Percentiles rank a stretch among this genome's conserved stretches.
phyloP scores from a whole-genome alignment of 176 grass and related monocot species.

The Hordeum marinum region DNA sequence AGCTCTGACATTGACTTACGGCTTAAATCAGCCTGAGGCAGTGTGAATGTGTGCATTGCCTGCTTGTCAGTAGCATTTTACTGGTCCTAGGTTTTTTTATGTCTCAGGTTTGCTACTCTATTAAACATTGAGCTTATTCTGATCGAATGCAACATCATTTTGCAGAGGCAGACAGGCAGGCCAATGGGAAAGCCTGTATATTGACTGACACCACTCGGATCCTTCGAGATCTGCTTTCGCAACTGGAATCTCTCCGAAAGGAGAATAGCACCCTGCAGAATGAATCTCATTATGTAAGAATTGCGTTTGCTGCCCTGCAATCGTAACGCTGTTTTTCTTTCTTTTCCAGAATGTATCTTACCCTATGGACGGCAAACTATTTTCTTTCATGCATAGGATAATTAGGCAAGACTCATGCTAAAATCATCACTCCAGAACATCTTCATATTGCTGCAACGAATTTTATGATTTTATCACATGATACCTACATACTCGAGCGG shows the following conservation, averaged over 20 bases:
- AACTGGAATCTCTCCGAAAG: slow-evolving; percentile 61
- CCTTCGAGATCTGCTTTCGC: slow-evolving; percentile 54
- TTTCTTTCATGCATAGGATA: not conserved
- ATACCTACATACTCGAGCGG: not conserved
- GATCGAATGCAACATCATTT: slow-evolving; percentile 6
- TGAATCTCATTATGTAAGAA: slow-evolving; percentile 79
- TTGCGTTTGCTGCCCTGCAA: not conserved
- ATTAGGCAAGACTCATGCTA: not conserved
- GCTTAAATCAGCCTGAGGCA: not conserved
- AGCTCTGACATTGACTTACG: not conserved
- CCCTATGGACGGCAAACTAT: not conserved
- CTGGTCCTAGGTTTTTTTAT: not conserved
- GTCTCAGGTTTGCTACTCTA: not conserved
- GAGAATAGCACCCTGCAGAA: slow-evolving; percentile 62
- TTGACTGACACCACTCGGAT: slow-evolving; percentile 65
- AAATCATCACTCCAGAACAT: not conserved
- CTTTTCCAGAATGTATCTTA: not conserved
- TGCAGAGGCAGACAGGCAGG: slow-evolving; percentile 79
- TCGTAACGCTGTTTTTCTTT: not conserved
- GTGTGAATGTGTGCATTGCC: not conserved
- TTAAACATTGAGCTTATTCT: not conserved
- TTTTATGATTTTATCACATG: not conserved
- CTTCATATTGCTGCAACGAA: not conserved
- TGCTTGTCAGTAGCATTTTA: not conserved
- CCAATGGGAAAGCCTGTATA: slow-evolving; percentile 74